A percentile compares a stretch with the other conserved stretches of the same genome.
Evolutionary conservation across 2,329 filamentous ascomycete genomes (phyloP).

Genomic region (Fusarium proliferatum): DNA sequence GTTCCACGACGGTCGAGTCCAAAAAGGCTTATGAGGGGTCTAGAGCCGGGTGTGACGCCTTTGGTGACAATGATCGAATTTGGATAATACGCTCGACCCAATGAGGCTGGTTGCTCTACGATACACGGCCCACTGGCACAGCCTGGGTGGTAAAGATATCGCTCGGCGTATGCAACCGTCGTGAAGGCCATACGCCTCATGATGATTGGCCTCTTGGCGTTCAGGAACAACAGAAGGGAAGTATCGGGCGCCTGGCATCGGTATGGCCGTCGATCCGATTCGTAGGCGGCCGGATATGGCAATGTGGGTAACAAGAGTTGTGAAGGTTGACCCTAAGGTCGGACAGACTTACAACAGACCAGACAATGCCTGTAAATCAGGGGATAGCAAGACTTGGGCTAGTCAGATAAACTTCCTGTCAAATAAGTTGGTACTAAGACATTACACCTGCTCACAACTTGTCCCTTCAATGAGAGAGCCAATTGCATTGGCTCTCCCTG

Average conservation of each 20-base stretch:
- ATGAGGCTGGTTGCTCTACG: not conserved
- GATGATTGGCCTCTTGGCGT: not conserved
- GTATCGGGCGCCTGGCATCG: constrained; percentile 6
- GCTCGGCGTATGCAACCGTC: constrained; percentile 3
- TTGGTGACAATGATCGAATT: constrained; percentile 6
- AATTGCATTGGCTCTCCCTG: not conserved
- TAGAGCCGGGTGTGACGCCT: constrained; percentile 9
- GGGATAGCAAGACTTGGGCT: not conserved
- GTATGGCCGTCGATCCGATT: constrained; percentile 1
- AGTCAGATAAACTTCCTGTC: not conserved
- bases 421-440: not conserved
- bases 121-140: not conserved
- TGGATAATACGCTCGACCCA: not conserved
- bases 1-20: not conserved
- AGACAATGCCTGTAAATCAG: not conserved
- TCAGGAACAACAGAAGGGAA: constrained; percentile 4
- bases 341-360: not conserved
- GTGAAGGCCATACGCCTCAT: not conserved
- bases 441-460: not conserved
- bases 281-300: constrained; percentile 20
- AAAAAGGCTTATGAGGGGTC: not conserved
- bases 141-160: not conserved
- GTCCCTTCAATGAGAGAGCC: not conserved
- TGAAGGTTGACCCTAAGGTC: not conserved
- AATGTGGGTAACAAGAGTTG: not conserved